A percentile compares a stretch with the other conserved stretches of the same genome.
Conservation (phyloP, 305 asterid genomes). For the Nicotiana rustica region DNA sequence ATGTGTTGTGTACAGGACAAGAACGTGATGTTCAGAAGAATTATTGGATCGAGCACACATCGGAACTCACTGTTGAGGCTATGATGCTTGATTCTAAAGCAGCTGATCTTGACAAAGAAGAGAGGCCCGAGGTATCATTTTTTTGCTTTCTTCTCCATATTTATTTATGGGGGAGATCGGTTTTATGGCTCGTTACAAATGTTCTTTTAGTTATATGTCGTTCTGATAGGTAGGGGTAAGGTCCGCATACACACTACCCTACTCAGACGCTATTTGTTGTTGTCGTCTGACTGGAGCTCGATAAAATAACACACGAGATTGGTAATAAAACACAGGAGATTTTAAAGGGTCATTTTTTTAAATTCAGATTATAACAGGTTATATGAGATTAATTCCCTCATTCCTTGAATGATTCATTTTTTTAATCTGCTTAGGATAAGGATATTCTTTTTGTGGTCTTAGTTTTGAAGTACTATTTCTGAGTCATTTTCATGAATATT, state of each 20-base stretch:
- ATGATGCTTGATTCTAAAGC: conserved; percentile 99
- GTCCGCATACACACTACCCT: too few relatives aligned
- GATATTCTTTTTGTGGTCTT: not conserved
- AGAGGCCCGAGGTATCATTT: conserved; percentile 85
- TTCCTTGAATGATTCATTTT: not conserved
- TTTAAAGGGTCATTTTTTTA: not conserved
- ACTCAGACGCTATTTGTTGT: too few relatives aligned
- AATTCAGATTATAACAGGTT: not conserved
- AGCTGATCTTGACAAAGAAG: conserved; percentile 97
- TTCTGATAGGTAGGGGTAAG: too few relatives aligned
- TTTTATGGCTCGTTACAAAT: not conserved
- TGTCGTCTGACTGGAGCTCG: too few relatives aligned
- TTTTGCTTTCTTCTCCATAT: not conserved
- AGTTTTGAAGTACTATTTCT: not conserved
- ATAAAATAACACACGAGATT: not conserved
- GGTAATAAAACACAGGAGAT: not conserved
- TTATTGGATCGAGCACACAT: conserved; percentile 92
- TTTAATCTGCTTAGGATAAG: not conserved
- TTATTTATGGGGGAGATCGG: not conserved
- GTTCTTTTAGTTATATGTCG: not conserved
- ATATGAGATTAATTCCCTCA: not conserved
- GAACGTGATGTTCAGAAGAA: conserved; percentile 92
- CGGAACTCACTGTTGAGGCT: conserved; percentile 78
- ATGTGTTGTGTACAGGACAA: conserved; percentile 47
- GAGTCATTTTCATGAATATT: conserved; percentile 31